Percentiles rank a stretch among this genome's conserved stretches.
Conservation (phyloP, 208 protist genomes). For the Acanthamoeba triangularis region DNA sequence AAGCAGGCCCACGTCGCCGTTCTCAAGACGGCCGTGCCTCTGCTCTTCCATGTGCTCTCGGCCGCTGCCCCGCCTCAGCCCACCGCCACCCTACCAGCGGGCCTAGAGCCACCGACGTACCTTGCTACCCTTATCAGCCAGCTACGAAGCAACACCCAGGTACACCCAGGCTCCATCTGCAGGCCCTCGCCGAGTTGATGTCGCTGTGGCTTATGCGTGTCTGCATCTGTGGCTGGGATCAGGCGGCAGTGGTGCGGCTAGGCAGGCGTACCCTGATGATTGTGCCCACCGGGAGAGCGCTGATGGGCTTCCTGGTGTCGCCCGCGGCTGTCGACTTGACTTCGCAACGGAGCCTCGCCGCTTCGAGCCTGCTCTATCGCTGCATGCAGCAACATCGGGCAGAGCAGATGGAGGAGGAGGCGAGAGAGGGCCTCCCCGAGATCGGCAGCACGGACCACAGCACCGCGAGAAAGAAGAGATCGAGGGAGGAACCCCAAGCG, state of each 20-base stretch:
- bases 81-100: not conserved
- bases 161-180: no score
- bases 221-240: not conserved
- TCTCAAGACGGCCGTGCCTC: not conserved
- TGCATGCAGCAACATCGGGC: not conserved
- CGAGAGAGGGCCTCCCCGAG: not conserved
- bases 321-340: not conserved
- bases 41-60: not conserved
- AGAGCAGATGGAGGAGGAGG: not conserved
- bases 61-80: not conserved
- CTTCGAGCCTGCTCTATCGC: not conserved
- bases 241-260: conserved; percentile 14
- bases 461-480: not conserved
- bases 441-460: not conserved
- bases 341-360: not conserved
- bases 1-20: not conserved
- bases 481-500: not conserved
- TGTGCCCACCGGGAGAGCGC: not conserved
- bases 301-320: conserved; percentile 19
- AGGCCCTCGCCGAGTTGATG: not conserved
- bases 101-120: not conserved
- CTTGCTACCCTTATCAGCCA: not conserved
- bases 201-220: not conserved
- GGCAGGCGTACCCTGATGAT: not conserved
- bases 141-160: not conserved